These are phyloP conservation scores for Obba rivulosa DNA, from an alignment of 768 basidiomycete genomes.

Conservation along the genomic window DNA sequence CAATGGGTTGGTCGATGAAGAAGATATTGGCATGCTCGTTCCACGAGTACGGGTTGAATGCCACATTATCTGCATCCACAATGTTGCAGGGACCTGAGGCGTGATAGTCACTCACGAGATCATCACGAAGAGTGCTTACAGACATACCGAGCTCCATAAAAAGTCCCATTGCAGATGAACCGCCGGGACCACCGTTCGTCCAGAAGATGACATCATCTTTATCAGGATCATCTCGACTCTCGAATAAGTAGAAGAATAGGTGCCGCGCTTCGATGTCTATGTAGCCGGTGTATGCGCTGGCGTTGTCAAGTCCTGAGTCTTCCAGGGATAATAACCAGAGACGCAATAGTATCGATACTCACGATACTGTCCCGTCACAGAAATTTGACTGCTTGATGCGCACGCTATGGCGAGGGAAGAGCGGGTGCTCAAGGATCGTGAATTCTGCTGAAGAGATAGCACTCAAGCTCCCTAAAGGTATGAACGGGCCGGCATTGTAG, in stretches of 20 bases:
- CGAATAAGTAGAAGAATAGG: slow-evolving; percentile 45
- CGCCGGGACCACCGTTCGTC: slow-evolving; percentile 31
- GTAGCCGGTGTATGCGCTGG: slow-evolving; percentile 63
- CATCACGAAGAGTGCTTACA: slow-evolving; percentile 24
- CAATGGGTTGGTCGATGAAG: slow-evolving; percentile 39
- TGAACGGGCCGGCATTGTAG: slow-evolving; percentile 3
- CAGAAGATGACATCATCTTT: slow-evolving; percentile 28
- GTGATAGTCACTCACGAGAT: slow-evolving; percentile 65
- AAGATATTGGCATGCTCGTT: slow-evolving; percentile 58
- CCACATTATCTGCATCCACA: slow-evolving; percentile 41
- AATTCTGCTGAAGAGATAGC: slow-evolving; percentile 20
- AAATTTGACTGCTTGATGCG: slow-evolving; percentile 37
- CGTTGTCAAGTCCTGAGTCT: too few species aligned
- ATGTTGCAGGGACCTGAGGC: slow-evolving; percentile 69
- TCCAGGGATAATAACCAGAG: too few species aligned
- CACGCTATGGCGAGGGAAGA: slow-evolving; percentile 38
- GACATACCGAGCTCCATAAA: slow-evolving; percentile 45
- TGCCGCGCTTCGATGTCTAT: slow-evolving; percentile 59
- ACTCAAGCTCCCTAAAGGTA: slow-evolving; percentile 6
- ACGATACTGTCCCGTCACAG: slow-evolving; percentile 35
- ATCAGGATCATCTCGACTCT: slow-evolving; percentile 31
- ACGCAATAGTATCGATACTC: not conserved
- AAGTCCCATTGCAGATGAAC: slow-evolving; percentile 27
- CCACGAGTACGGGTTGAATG: slow-evolving; percentile 59
- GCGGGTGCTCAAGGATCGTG: slow-evolving; percentile 36